Base-by-base conservation (phyloP, 441 rosid species). In the Rhodomyrtus psidioides region DNA sequence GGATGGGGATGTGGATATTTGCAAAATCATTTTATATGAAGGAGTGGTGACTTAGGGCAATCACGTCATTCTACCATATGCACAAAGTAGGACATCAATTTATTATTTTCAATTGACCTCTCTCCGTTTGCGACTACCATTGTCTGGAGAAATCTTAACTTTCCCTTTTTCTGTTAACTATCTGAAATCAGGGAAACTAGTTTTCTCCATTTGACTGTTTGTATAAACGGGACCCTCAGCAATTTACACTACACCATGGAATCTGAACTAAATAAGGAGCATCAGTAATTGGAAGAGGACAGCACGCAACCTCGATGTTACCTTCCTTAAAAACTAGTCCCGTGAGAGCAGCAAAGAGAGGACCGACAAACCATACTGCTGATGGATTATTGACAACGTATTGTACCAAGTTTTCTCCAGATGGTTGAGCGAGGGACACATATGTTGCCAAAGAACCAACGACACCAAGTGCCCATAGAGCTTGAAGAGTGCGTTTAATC, bases 271-370 rank as follows among this genome's bases (percentile, higher is more conserved):
- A 65, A 65, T 65, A 39, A 34, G 44, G 79, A 65, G 75, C 24
- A 62, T 34, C 26, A 34, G 79, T 54, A 55, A 53, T 9, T 56
- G 51, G 82, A 19, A 84, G 55, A 86, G 59, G 53, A 75, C 9
- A 26, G 30, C 51, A 56, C 30, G 30, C 7, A 49, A 82, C 53
- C 24, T 10, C 8, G 30, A 62, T 9, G 81, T 26, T 91, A 96
- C 99, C 99, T 93, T 97, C 98, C 92, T 97, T 97, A 85, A 97
- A 97, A 88, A 97, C 98, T 8, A 97, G 98, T 28, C 98, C 98
- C 0, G 99, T 97, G 34, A 97, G 91, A 6, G 98, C 89, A 12
- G 98, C 98, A 86, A 97, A 97, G 81, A 96, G 93, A 53, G 99
- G 98, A 82, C 99, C 99, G 83, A 96, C 93, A 88, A 96, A 94